phyloP scores from a whole-genome alignment of 208 protist genomes.

The Crithidia fasciculata region DNA sequence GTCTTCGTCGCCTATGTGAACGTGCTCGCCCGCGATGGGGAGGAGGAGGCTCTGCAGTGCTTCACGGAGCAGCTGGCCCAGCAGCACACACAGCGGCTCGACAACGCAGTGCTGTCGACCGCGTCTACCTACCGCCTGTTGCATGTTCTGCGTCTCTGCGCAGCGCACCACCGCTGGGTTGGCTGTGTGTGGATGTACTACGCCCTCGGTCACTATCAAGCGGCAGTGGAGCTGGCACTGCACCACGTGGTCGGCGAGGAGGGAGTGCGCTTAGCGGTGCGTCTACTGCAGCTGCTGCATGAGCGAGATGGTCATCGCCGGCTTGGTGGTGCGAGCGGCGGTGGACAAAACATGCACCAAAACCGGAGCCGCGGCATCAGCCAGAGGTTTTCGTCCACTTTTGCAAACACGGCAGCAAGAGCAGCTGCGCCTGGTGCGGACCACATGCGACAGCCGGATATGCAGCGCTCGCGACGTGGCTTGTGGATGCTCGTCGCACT shows the following conservation, averaged over 20 bases:
- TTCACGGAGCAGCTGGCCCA: conserved; percentile 15
- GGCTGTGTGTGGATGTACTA: conserved; percentile 47
- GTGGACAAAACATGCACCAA: background rate
- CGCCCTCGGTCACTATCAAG: conserved; percentile 33
- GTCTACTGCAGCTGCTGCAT: conserved; percentile 23
- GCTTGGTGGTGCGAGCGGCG: background rate
- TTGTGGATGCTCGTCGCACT: conserved; percentile 31
- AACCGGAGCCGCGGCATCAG: background rate
- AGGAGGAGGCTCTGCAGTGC: conserved; percentile 2
- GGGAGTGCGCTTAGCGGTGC: conserved; percentile 26
- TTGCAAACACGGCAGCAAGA: too few species aligned
- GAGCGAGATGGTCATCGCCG: conserved; percentile 13
- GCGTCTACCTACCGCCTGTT: conserved; percentile 2
- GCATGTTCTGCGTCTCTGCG: conserved; percentile 19
- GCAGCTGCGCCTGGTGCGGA: background rate
- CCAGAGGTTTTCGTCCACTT: too few species aligned
- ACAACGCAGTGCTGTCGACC: background rate
- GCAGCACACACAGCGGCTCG: background rate
- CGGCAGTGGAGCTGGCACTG: conserved; percentile 21
- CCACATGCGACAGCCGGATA: conserved; percentile 8
- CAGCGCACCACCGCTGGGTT: conserved; percentile 7
- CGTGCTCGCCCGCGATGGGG: conserved; percentile 13
- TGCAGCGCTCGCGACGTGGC: conserved; percentile 15
- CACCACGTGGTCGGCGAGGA: conserved; percentile 3
- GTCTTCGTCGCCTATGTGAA: conserved; percentile 20